phyloP scores from a whole-genome alignment of 2,329 filamentous ascomycete species.

The Penicillium brasilianum region DNA sequence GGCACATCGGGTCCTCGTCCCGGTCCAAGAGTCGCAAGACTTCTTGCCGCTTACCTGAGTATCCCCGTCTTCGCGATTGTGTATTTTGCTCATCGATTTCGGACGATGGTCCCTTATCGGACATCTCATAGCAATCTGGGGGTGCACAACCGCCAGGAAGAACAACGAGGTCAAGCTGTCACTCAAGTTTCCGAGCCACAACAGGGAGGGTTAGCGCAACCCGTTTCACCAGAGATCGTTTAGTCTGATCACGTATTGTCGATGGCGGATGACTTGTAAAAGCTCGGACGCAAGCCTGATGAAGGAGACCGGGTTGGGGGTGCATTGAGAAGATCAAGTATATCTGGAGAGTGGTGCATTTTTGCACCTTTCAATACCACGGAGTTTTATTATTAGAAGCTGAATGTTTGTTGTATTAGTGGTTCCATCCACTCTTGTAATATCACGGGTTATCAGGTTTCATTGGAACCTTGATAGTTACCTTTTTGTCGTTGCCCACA shows the following conservation, averaged over 20 bases:
- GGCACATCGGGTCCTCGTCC: constrained; percentile 62
- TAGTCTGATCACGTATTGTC: constrained; percentile 20
- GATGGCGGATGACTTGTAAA: constrained; percentile 16
- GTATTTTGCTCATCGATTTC: constrained; percentile 58
- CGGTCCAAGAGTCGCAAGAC: constrained; percentile 61
- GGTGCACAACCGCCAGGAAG: not conserved
- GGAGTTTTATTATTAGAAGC: constrained; percentile 1
- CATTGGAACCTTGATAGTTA: not conserved
- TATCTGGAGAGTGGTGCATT: not conserved
- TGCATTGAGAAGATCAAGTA: not conserved
- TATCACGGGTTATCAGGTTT: not conserved
- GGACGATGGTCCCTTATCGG: constrained; percentile 25
- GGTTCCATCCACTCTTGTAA: not conserved
- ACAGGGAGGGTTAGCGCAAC: not conserved
- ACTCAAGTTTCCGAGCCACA: not conserved
- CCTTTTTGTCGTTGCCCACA: not conserved
- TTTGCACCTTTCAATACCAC: not conserved
- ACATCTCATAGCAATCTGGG: not conserved
- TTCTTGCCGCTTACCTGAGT: constrained; percentile 68
- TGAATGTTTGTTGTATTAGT: not conserved
- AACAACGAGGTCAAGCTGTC: not conserved
- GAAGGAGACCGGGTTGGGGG: not conserved
- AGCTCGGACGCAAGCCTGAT: not conserved
- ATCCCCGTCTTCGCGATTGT: constrained; percentile 63
- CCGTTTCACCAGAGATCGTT: not conserved